A percentile compares a stretch with the other conserved stretches of the same genome.
Conservation (phyloP, 2,329 filamentous ascomycete species). For the Aspergillus neoniger region DNA sequence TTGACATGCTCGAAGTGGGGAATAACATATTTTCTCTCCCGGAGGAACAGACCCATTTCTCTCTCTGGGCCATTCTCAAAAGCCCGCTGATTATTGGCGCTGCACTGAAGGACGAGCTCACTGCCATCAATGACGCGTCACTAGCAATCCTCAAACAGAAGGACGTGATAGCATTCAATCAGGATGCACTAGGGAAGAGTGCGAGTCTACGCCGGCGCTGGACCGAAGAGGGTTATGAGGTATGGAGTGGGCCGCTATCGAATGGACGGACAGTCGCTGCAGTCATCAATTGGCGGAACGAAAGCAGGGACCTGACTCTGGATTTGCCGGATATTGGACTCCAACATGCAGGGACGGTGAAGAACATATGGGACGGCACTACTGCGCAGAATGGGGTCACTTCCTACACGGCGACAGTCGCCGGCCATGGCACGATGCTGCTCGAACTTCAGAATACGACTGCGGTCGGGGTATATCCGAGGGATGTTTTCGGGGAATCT, state of each 20-base stretch:
- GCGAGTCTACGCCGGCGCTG: constrained; percentile 54
- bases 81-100: constrained; percentile 54
- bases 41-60: constrained; percentile 57
- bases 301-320: constrained; percentile 46
- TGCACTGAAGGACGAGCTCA: constrained; percentile 39
- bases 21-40: constrained; percentile 48
- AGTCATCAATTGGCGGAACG: constrained; percentile 54
- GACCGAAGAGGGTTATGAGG: constrained; percentile 53
- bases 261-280: constrained; percentile 48
- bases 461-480: constrained; percentile 25
- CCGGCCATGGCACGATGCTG: constrained; percentile 34
- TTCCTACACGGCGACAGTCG: constrained; percentile 27
- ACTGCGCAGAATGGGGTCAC: constrained; percentile 24
- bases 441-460: constrained; percentile 32
- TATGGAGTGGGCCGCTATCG: constrained; percentile 54
- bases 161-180: constrained; percentile 60
- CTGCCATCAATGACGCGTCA: constrained; percentile 42
- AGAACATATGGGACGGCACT: constrained; percentile 33
- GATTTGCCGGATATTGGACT: constrained; percentile 48
- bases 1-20: constrained; percentile 58
- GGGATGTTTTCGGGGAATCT: constrained; percentile 16
- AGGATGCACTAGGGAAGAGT: constrained; percentile 56
- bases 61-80: constrained; percentile 56
- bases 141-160: constrained; percentile 52
- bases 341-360: constrained; percentile 36